phyloP scores from a whole-genome alignment of 1,139 yeast species.

The Geotrichum aggregatum region DNA sequence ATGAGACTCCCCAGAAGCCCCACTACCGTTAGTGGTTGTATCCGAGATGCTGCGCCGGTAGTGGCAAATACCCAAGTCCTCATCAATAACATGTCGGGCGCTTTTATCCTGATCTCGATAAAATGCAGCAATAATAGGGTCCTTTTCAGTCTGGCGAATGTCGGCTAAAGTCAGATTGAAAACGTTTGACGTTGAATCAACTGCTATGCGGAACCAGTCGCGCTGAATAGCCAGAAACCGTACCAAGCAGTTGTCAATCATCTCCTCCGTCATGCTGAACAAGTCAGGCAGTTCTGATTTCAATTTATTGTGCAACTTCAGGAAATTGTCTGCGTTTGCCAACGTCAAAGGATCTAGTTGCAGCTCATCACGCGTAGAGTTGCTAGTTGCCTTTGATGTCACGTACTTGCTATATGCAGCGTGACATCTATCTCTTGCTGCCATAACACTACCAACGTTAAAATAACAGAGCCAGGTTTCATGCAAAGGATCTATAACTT shows the following conservation, averaged over 20 bases:
- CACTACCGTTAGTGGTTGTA: constrained; percentile 3
- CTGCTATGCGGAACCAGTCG: constrained; percentile 31
- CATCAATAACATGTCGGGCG: constrained; percentile 5
- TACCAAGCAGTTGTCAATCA: constrained; percentile 27
- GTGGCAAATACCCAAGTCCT: constrained; percentile 7
- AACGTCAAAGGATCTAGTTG: constrained; percentile 10
- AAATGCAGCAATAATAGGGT: constrained; percentile 15
- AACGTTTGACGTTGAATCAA: constrained; percentile 31
- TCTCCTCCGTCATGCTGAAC: constrained; percentile 28
- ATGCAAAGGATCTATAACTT: constrained; percentile 31
- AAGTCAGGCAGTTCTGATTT: constrained; percentile 34
- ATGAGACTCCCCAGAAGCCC: constrained; percentile 4
- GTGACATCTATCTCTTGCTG: constrained; percentile 28
- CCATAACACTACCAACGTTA: constrained; percentile 17
- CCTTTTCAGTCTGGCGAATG: constrained; percentile 1
- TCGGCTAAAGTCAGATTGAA: constrained; percentile 16
- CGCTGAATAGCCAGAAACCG: constrained; percentile 30
- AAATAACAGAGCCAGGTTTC: constrained; percentile 23
- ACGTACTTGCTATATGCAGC: constrained; percentile 27
- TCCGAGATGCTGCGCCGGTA: constrained; percentile 5
- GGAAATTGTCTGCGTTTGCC: constrained; percentile 28
- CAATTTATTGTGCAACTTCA: constrained; percentile 29
- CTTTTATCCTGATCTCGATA: constrained; percentile 1
- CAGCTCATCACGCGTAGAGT: constrained; percentile 7
- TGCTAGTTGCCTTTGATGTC: constrained; percentile 22